Percentiles rank a stretch among this genome's conserved stretches.
phyloP scores from a whole-genome alignment of 1,284 basidiomycete genomes.

The Ganoderma meredithae region DNA sequence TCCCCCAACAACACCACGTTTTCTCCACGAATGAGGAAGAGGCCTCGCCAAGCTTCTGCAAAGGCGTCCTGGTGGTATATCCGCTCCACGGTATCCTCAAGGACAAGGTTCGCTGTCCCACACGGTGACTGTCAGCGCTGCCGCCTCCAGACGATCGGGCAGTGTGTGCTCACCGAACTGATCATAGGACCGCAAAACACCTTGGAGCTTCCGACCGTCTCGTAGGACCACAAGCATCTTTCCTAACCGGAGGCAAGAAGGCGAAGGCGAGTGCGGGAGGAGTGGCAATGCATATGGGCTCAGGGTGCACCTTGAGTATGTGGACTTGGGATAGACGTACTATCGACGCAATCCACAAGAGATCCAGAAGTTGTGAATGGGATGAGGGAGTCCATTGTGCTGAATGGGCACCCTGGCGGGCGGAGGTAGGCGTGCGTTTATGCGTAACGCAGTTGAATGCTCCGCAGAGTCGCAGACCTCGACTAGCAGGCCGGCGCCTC shows the following conservation, averaged over 20 bases:
- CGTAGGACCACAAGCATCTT: constrained; percentile 98
- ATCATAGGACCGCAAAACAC: constrained; percentile 96
- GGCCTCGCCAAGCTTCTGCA: constrained; percentile 86
- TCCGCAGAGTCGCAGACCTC: neutral
- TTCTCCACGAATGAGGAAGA: constrained; percentile 96
- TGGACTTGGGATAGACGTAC: constrained; percentile 82
- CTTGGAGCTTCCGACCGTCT: constrained; percentile 96
- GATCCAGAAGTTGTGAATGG: constrained; percentile 97
- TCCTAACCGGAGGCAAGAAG: constrained; percentile 60
- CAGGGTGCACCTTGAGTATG: constrained; percentile 56
- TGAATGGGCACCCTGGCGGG: constrained; percentile 19
- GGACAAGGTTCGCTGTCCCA: constrained; percentile 89
- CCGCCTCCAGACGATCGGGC: neutral
- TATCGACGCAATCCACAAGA: constrained; percentile 97
- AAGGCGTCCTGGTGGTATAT: constrained; percentile 85
- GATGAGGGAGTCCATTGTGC: constrained; percentile 88
- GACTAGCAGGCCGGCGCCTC: neutral
- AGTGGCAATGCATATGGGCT: constrained; percentile 49
- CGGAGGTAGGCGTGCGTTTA: neutral
- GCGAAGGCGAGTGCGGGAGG: constrained; percentile 19
- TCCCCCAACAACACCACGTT: constrained; percentile 98
- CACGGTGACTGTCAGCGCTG: neutral
- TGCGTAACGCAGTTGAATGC: neutral
- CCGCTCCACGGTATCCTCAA: constrained; percentile 90
- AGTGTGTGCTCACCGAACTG: constrained; percentile 85